Percentiles rank a stretch among this genome's conserved stretches.
phyloP scores from a whole-genome alignment of 1,284 basidiomycete species.

The Jaminaea rosea region DNA sequence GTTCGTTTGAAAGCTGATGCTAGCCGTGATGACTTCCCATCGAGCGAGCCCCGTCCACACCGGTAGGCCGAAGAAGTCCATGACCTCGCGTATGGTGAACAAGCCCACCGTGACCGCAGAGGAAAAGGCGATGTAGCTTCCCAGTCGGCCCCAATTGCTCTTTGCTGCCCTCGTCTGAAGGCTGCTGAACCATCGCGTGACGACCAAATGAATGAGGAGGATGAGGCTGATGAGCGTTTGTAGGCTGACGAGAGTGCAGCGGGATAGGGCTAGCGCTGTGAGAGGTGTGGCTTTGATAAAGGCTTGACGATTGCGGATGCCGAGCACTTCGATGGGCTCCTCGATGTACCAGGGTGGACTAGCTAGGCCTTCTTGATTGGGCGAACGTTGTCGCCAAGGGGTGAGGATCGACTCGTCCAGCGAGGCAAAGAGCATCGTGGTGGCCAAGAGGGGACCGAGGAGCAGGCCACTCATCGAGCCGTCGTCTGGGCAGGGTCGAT shows the following conservation, averaged over 20 bases:
- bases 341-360: not conserved
- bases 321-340: constrained; percentile 16
- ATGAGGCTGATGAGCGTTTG: constrained; percentile 27
- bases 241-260: constrained; percentile 27
- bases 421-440: constrained; percentile 22
- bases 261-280: constrained; percentile 23
- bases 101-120: constrained; percentile 39
- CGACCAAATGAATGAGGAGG: constrained; percentile 19
- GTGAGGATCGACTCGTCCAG: constrained; percentile 15
- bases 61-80: constrained; percentile 34
- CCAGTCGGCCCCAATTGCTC: constrained; percentile 44
- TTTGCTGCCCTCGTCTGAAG: too few relatives aligned
- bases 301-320: constrained; percentile 8
- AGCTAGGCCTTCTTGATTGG: too few relatives aligned
- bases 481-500: constrained; percentile 26
- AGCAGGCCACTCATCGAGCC: constrained; percentile 31
- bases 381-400: too few relatives aligned
- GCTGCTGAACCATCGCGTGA: constrained; percentile 31
- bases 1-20: constrained; percentile 80
- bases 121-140: constrained; percentile 46
- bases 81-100: constrained; percentile 32
- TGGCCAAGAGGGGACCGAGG: constrained; percentile 26
- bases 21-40: constrained; percentile 62
- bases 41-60: constrained; percentile 34
- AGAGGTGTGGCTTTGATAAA: constrained; percentile 8